These are phyloP conservation scores for Geotrichum europaeum DNA, from an alignment of 1,139 yeast genomes.

Conservation along the genomic window DNA sequence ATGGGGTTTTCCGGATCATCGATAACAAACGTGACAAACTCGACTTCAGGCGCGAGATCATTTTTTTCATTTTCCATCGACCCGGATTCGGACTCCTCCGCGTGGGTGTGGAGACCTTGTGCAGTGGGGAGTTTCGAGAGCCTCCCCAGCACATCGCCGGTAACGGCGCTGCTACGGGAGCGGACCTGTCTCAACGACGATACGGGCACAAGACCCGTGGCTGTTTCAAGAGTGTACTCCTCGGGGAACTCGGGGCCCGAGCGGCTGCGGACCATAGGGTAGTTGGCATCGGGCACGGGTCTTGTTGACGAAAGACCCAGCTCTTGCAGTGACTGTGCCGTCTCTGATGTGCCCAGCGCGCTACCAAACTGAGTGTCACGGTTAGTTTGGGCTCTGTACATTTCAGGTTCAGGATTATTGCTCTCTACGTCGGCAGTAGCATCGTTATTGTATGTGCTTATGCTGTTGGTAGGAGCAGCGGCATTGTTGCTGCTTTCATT, in stretches of 20 bases:
- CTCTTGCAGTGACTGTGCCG: constrained; percentile 58
- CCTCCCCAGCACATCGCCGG: constrained; percentile 1
- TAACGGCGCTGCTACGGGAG: constrained; percentile 1
- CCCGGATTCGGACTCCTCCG: constrained; percentile 15
- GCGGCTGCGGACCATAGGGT: constrained; percentile 39
- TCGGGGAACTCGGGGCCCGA: constrained; percentile 77
- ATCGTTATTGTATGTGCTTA: constrained; percentile 15
- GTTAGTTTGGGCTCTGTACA: constrained; percentile 13
- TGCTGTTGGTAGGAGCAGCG: constrained; percentile 21
- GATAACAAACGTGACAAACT: constrained; percentile 71
- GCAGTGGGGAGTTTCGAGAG: neutral
- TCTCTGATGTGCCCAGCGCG: constrained; percentile 49
- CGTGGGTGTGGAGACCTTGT: constrained; percentile 1
- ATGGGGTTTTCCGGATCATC: constrained; percentile 84
- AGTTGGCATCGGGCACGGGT: constrained; percentile 53
- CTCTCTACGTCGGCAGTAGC: neutral
- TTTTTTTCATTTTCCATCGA: constrained; percentile 25
- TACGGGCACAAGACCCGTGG: constrained; percentile 79
- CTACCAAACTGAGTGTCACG: constrained; percentile 29
- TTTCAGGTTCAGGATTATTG: neutral
- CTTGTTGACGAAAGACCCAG: constrained; percentile 51
- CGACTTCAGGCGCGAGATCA: constrained; percentile 47
- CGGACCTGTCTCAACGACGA: constrained; percentile 50
- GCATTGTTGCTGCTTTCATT: neutral
- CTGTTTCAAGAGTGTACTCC: constrained; percentile 81